phyloP scores from a whole-genome alignment of 495 filamentous ascomycete genomes.

The Neurospora sp. region DNA sequence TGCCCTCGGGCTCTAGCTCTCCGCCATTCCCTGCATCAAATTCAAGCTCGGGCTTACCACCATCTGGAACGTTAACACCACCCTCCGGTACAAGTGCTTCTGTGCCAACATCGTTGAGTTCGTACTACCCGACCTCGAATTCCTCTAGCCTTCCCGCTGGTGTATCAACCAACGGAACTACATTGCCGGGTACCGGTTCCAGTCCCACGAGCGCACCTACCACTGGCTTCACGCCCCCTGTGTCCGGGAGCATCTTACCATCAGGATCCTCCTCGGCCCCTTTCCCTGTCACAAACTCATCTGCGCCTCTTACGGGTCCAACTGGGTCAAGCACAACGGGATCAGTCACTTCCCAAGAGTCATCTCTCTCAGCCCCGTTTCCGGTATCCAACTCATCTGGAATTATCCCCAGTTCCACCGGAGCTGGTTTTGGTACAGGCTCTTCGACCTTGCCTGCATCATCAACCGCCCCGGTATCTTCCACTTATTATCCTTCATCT shows the following conservation, averaged over 20 bases:
- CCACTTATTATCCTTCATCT: not conserved
- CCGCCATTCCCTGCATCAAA: constrained; percentile 8
- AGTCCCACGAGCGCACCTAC: not conserved
- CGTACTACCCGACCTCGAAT: not conserved
- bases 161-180: not conserved
- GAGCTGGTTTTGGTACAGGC: not conserved
- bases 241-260: not conserved
- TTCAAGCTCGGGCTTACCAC: not conserved
- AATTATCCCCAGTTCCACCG: not conserved
- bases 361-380: not conserved
- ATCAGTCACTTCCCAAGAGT: not conserved
- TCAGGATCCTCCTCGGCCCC: constrained; percentile 1
- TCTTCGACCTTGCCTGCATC: not conserved
- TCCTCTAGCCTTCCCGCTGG: not conserved
- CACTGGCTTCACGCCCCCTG: not conserved
- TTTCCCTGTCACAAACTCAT: constrained; percentile 15
- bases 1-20: not conserved
- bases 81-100: not conserved
- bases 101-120: not conserved
- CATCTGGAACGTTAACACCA: not conserved
- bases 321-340: not conserved
- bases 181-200: not conserved
- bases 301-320: not conserved
- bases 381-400: not conserved
- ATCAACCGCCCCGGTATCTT: not conserved